These are phyloP conservation scores for Pyrenophora seminiperda DNA, from an alignment of 2,329 filamentous ascomycete species.

Conservation along the genomic window DNA sequence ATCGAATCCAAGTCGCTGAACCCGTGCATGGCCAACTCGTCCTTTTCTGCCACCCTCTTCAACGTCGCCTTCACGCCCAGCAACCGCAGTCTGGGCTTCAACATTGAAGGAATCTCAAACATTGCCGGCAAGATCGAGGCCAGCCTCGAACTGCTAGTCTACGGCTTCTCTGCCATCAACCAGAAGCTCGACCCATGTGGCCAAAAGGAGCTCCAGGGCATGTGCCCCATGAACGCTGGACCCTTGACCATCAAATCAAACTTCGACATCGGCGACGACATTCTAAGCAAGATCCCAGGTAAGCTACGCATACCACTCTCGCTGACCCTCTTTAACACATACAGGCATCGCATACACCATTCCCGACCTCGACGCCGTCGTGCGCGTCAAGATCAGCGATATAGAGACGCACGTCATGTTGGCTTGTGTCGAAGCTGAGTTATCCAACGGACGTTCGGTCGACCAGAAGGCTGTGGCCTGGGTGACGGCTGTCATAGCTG, in stretches of 20 bases:
- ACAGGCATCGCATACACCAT: slow-evolving; percentile 81
- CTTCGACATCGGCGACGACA: slow-evolving; percentile 60
- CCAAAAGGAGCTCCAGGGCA: slow-evolving; percentile 66
- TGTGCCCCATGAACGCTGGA: slow-evolving; percentile 90
- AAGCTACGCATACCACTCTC: slow-evolving; percentile 27
- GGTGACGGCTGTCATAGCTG: slow-evolving; percentile 85
- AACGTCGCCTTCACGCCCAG: slow-evolving; percentile 78
- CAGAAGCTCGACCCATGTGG: slow-evolving; percentile 77
- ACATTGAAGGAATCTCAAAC: slow-evolving; percentile 80
- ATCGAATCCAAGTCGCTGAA: slow-evolving; percentile 85
- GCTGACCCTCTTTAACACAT: slow-evolving; percentile 14
- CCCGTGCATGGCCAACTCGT: slow-evolving; percentile 81
- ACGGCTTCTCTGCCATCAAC: slow-evolving; percentile 75
- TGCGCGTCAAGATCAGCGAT: slow-evolving; percentile 80
- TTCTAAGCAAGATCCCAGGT: slow-evolving; percentile 71
- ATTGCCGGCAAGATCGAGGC: slow-evolving; percentile 83
- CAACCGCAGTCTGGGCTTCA: slow-evolving; percentile 73
- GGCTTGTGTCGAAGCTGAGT: slow-evolving; percentile 83
- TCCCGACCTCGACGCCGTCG: slow-evolving; percentile 86
- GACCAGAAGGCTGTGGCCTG: slow-evolving; percentile 87
- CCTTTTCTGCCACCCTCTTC: slow-evolving; percentile 88
- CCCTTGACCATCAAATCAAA: slow-evolving; percentile 79
- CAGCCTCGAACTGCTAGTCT: slow-evolving; percentile 76
- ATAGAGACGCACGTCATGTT: slow-evolving; percentile 67
- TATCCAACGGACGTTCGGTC: slow-evolving; percentile 92